Evolutionary conservation across 805 yeast species (phyloP).

Genomic region (Kodamaea leandrae): DNA sequence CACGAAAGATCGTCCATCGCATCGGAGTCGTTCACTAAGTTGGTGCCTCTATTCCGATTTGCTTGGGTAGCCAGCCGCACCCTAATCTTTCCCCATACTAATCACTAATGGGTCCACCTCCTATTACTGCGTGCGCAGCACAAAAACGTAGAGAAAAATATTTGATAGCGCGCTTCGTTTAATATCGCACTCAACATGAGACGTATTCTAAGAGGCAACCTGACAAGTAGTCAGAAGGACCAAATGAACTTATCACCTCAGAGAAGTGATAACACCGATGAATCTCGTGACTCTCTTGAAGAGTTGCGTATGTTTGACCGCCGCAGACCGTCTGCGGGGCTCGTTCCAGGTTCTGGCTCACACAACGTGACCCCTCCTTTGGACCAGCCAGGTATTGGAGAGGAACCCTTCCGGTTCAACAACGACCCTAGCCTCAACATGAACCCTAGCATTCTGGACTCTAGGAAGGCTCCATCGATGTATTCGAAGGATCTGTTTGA

Average conservation of each 20-base stretch:
- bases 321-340: neutral
- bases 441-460: conserved; percentile 33
- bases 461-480: conserved; percentile 18
- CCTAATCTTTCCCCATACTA: no score
- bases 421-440: conserved; percentile 34
- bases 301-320: conserved; percentile 31
- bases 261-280: conserved; percentile 12
- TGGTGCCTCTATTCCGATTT: no score
- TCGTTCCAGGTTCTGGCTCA: no score
- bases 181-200: conserved; percentile 8
- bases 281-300: conserved; percentile 26
- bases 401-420: conserved; percentile 16
- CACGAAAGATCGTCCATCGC: no score
- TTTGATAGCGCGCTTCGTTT: no score
- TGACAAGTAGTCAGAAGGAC: conserved; percentile 3
- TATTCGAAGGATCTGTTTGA: conserved; percentile 26
- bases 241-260: conserved; percentile 8
- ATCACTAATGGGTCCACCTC: no score
- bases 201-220: conserved; percentile 12
- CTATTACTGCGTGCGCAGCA: conserved; percentile 1
- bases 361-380: neutral
- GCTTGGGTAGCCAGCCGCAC: no score
- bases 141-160: no score
- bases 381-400: neutral
- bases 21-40: no score